These are phyloP conservation scores for Hypoxylon sp. DNA, from an alignment of 2,329 filamentous ascomycete genomes.

Conservation along the genomic window DNA sequence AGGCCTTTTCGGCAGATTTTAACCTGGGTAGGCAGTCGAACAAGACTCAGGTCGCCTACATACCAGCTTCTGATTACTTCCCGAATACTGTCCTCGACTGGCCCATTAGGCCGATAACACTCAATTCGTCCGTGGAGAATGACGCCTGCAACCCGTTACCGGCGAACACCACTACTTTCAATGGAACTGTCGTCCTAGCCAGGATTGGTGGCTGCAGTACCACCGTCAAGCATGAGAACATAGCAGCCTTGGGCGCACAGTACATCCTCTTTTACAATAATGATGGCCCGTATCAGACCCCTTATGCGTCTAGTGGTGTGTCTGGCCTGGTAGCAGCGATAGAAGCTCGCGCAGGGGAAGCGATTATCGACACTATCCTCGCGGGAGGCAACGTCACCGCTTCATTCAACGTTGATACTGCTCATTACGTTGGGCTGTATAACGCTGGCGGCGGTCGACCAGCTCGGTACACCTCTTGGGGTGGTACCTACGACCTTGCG, in stretches of 20 bases:
- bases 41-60: slow-evolving; percentile 48
- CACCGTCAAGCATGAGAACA: slow-evolving; percentile 51
- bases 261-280: slow-evolving; percentile 56
- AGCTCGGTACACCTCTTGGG: slow-evolving; percentile 57
- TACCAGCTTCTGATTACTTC: slow-evolving; percentile 44
- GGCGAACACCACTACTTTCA: slow-evolving; percentile 39
- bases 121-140: slow-evolving; percentile 47
- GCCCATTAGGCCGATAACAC: slow-evolving; percentile 50
- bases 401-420: slow-evolving; percentile 42
- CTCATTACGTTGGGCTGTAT: slow-evolving; percentile 44
- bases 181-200: slow-evolving; percentile 38
- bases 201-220: slow-evolving; percentile 42
- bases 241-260: slow-evolving; percentile 51
- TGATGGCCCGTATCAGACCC: slow-evolving; percentile 44
- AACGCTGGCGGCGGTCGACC: slow-evolving; percentile 45
- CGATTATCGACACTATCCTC: slow-evolving; percentile 52
- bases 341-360: slow-evolving; percentile 50
- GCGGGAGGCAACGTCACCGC: slow-evolving; percentile 54
- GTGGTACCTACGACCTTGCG: slow-evolving; percentile 59
- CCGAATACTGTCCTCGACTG: slow-evolving; percentile 46
- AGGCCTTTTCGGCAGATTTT: slow-evolving; percentile 45
- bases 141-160: slow-evolving; percentile 49
- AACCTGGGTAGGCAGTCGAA: slow-evolving; percentile 44
- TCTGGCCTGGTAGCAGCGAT: slow-evolving; percentile 45
- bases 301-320: slow-evolving; percentile 30